Base-by-base conservation (phyloP, 2,329 filamentous ascomycete species). In the Hansfordia pulvinata region DNA sequence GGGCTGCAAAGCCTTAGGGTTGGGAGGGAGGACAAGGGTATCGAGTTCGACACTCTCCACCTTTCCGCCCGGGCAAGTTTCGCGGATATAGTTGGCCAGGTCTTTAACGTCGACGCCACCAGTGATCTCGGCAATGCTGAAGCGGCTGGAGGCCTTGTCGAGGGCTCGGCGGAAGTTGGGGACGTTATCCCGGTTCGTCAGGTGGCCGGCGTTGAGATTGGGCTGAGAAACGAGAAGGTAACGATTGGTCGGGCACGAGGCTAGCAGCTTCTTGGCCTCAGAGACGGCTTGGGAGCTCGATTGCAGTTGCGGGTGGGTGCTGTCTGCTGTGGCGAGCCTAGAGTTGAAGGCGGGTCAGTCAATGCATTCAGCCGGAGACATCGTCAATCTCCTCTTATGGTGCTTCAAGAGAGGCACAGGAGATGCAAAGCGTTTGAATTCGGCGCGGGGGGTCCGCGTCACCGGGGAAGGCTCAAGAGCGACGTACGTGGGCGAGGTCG, bases 141-240 rank as follows among this genome's bases (percentile, higher is more conserved):
- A 65, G 19, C 49, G 54, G 25, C 52, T 52, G 25, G 47, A 41
- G 5, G 61, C 43, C 13, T 46, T 39, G 19, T 50, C 37, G 12
- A 58, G 46, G 10, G 58, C 52, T 17, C 47, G 41, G 43, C 58
- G 59, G 20, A 73, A 56, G 49, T 63, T 57, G 56, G 64, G 54
- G 59, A 55, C 46, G 51, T 37, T 33, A 46, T 51, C 53, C 46
- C 40, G 43, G 31, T 58, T 54, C 37, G 57, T 54, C 41, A 88
- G 74, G 49, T 93, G 83, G 35, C 62, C 59, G 21, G 73, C 67
- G 38, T 76, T 73, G 30, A 85, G 63, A 38, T 79, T 78, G 8
- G 80, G 75, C 47, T 93, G 84, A 17, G 73, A 70, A 34, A 92
- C 67, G 37, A 94, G 50, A 30, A 92, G 58, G 54, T 93, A 93